Evolutionary conservation across 176 grass and related monocot genomes (phyloP).

Genomic region (Musa itinerans): DNA sequence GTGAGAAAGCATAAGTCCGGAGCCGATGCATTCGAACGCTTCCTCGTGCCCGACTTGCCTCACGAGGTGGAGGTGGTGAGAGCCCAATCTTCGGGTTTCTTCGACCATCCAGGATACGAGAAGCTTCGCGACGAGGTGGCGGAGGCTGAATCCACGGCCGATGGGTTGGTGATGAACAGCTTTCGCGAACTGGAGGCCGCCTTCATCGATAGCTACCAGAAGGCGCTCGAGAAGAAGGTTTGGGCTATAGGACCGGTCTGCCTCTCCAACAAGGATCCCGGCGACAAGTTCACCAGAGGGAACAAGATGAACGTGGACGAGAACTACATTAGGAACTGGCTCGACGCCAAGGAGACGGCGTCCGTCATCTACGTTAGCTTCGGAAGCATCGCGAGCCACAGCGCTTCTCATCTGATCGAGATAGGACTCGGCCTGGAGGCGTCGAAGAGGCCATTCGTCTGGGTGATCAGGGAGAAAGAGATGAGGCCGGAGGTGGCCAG

Average conservation of each 20-base stretch:
- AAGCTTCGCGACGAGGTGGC: conserved; percentile 11
- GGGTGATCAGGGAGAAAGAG: conserved; percentile 22
- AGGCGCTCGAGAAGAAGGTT: conserved; percentile 26
- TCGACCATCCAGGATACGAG: not conserved
- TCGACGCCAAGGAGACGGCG: conserved; percentile 27
- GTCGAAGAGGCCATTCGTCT: conserved; percentile 35
- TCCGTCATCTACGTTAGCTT: conserved; percentile 51
- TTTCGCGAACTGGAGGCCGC: conserved; percentile 36
- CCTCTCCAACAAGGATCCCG: conserved; percentile 7
- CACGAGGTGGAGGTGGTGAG: conserved; percentile 18
- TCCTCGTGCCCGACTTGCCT: conserved; percentile 24
- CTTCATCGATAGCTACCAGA: conserved; percentile 29
- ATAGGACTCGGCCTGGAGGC: conserved; percentile 40
- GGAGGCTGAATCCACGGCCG: conserved; percentile 18
- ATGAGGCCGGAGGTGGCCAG: conserved; percentile 8
- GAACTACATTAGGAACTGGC: conserved; percentile 26
- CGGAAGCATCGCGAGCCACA: conserved; percentile 28
- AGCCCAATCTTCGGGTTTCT: conserved; percentile 20
- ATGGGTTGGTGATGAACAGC: conserved; percentile 36
- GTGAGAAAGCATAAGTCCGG: not conserved
- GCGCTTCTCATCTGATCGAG: conserved; percentile 29
- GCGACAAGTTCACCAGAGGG: not conserved
- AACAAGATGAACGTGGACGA: conserved; percentile 1
- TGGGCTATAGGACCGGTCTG: conserved; percentile 40
- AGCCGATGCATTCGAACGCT: not conserved